Conservation (phyloP, 176 grass and related monocot species). For the Pontederia crassipes region DNA sequence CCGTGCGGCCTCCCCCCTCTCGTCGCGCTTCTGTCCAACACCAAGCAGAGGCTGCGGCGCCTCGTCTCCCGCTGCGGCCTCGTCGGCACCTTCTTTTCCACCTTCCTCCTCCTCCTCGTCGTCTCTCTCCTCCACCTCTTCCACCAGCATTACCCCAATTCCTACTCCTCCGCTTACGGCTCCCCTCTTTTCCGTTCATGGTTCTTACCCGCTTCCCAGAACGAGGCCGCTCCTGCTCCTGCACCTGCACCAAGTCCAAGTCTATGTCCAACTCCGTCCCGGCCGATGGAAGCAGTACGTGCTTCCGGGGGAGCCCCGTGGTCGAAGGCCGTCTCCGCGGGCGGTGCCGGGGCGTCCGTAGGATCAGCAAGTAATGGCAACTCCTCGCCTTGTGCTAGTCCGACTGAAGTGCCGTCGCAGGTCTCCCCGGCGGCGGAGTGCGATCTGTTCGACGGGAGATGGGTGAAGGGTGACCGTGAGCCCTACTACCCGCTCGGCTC, state of each 20-base stretch:
- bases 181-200: neutral
- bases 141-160: neutral
- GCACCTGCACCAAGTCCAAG: neutral
- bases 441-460: constrained; percentile 59
- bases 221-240: constrained; percentile 1
- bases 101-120: neutral
- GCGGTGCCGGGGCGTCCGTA: no score
- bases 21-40: no score
- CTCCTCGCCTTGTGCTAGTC: neutral
- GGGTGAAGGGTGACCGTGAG: constrained; percentile 61
- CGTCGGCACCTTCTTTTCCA: neutral
- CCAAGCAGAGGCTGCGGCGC: no score
- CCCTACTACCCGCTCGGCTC: constrained; percentile 47
- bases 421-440: constrained; percentile 14
- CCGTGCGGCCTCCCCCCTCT: neutral
- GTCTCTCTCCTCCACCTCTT: constrained; percentile 29
- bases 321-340: no score
- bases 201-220: constrained; percentile 16
- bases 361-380: no score
- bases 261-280: no score
- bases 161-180: neutral
- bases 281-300: no score
- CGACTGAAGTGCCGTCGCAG: neutral
- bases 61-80: constrained; percentile 19
- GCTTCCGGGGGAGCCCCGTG: no score